These are phyloP conservation scores for Termitomyces sp. DNA, from an alignment of 768 basidiomycete genomes.

Conservation along the genomic window DNA sequence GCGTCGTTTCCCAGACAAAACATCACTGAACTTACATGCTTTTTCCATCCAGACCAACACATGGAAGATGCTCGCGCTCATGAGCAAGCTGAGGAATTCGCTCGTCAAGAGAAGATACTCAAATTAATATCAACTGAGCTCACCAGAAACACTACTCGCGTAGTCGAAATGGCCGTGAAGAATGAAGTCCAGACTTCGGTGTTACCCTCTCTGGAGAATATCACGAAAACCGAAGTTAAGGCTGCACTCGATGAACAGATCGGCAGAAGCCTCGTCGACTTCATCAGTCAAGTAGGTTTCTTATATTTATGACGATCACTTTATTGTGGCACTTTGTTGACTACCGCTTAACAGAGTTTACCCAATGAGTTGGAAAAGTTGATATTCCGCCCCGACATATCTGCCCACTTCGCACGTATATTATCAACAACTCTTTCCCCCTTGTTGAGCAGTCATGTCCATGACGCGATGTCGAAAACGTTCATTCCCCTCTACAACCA, in stretches of 20 bases:
- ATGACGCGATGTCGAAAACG: slow-evolving; percentile 69
- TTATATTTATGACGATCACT: not conserved
- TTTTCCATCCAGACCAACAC: slow-evolving; percentile 59
- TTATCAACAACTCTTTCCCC: slow-evolving; percentile 72
- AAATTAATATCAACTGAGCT: slow-evolving; percentile 86
- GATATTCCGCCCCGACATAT: slow-evolving; percentile 71
- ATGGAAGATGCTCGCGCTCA: slow-evolving; percentile 76
- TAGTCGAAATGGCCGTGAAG: slow-evolving; percentile 88
- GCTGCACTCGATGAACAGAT: slow-evolving; percentile 76
- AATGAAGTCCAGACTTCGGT: slow-evolving; percentile 81
- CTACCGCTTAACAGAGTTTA: slow-evolving; percentile 46
- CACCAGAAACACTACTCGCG: slow-evolving; percentile 82
- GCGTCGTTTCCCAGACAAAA: slow-evolving; percentile 26
- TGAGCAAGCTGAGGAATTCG: slow-evolving; percentile 78
- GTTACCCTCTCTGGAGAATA: slow-evolving; percentile 75
- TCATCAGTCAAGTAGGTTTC: slow-evolving; percentile 66
- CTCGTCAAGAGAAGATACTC: slow-evolving; percentile 84
- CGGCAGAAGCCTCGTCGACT: slow-evolving; percentile 65
- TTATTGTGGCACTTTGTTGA: slow-evolving; percentile 5
- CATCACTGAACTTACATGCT: not conserved
- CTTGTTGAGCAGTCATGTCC: slow-evolving; percentile 76
- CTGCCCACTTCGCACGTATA: slow-evolving; percentile 71
- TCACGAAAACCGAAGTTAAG: slow-evolving; percentile 80
- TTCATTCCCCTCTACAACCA: slow-evolving; percentile 76
- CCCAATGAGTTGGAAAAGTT: slow-evolving; percentile 79